phyloP scores from a whole-genome alignment of 148 eudicot genomes.

The Gaultheria prostrata region DNA sequence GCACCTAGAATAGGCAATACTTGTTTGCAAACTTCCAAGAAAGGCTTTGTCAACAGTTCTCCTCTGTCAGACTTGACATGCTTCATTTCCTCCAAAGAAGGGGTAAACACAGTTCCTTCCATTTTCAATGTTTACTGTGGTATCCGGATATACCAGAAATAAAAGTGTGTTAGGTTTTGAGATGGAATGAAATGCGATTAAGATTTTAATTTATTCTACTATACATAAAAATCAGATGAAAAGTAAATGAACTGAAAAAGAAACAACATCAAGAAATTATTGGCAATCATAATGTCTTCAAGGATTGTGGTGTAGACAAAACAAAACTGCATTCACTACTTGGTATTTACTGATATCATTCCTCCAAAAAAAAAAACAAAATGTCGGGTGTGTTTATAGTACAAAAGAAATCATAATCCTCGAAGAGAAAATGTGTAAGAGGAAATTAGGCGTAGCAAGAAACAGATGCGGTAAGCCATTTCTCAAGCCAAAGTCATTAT shows the following conservation, averaged over 20 bases:
- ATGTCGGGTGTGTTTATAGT: background rate
- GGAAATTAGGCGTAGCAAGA: background rate
- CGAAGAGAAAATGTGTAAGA: background rate
- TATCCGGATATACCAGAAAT: background rate
- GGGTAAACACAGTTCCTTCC: conserved; percentile 71
- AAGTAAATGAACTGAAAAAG: background rate
- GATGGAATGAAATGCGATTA: background rate
- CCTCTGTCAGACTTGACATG: conserved; percentile 67
- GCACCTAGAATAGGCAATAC: conserved; percentile 84
- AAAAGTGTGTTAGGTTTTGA: background rate
- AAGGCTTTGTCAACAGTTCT: conserved; percentile 71
- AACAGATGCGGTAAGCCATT: background rate
- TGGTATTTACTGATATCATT: background rate
- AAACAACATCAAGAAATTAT: background rate
- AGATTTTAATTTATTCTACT: background rate
- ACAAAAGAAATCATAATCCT: no score
- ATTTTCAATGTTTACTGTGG: conserved; percentile 37
- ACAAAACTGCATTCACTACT: background rate
- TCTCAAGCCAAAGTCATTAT: no score
- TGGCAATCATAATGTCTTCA: background rate
- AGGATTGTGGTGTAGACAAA: background rate
- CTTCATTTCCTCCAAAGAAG: conserved; percentile 71
- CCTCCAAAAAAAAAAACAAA: background rate
- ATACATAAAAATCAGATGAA: background rate
- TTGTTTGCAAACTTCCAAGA: conserved; percentile 83